Percentiles rank a stretch among this genome's conserved stretches.
Evolutionary conservation across 805 yeast genomes (phyloP).

Genomic region (Ogataea paraovalis): DNA sequence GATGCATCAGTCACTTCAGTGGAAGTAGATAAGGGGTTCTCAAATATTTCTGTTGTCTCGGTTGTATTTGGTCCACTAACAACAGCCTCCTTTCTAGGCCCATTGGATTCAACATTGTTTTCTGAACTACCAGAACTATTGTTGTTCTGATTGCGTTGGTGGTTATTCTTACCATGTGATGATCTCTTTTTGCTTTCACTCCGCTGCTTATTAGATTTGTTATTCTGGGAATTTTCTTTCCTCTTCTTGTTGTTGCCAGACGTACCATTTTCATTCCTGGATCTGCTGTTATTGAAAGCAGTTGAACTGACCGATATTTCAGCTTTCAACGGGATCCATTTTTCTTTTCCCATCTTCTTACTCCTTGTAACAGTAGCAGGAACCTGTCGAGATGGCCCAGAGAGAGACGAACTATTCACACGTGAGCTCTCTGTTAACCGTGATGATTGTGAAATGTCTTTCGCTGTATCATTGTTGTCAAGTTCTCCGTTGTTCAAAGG

Average conservation of each 20-base stretch:
- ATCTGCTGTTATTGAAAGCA: not conserved
- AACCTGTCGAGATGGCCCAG: not conserved
- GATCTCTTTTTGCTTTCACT: constrained; percentile 2
- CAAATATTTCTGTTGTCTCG: not conserved
- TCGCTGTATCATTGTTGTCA: not conserved
- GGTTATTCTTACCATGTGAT: not conserved
- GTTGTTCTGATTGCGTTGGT: not conserved
- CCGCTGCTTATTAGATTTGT: not conserved
- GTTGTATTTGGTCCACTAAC: not conserved
- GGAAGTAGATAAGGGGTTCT: not conserved
- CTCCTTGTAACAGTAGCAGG: constrained; percentile 3
- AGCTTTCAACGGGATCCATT: constrained; percentile 25
- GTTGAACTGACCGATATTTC: constrained; percentile 18
- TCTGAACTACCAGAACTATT: too few species aligned
- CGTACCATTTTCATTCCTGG: constrained; percentile 2
- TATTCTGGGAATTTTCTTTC: constrained; percentile 5
- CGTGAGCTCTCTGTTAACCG: not conserved
- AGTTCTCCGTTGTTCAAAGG: not conserved
- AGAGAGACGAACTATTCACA: not conserved
- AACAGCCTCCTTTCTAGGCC: not conserved
- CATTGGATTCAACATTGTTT: not conserved
- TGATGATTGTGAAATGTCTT: not conserved
- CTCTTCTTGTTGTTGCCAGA: constrained; percentile 3
- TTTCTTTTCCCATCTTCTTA: constrained; percentile 20
- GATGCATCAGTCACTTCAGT: not conserved